Evolutionary conservation across 805 yeast species (phyloP).

Genomic region (Wickerhamomyces chambardii): DNA sequence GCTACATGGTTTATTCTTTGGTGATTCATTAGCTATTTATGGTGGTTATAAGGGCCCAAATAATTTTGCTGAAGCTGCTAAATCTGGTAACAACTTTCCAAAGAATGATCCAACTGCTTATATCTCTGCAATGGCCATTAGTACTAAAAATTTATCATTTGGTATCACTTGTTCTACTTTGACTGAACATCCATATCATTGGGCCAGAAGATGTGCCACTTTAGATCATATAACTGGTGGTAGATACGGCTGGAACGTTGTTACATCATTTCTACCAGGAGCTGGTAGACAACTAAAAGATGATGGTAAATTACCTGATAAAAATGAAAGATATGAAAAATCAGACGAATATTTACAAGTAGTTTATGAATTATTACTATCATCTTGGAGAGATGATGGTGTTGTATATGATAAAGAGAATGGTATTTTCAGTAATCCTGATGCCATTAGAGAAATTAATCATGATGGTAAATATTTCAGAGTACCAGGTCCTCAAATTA

Average conservation of each 20-base stretch:
- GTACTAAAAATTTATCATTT: conserved; percentile 26
- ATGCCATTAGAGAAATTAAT: conserved; percentile 25
- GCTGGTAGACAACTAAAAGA: conserved; percentile 30
- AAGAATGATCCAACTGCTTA: conserved; percentile 23
- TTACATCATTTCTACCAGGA: conserved; percentile 30
- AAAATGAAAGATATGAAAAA: conserved; percentile 27
- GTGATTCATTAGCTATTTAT: conserved; percentile 27
- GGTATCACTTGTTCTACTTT: conserved; percentile 32
- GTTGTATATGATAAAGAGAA: conserved; percentile 11
- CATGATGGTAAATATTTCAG: conserved; percentile 27
- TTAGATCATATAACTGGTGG: conserved; percentile 32
- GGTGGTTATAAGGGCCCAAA: conserved; percentile 28
- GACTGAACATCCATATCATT: conserved; percentile 30
- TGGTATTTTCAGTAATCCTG: conserved; percentile 26
- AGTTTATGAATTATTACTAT: conserved; percentile 25
- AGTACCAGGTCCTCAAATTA: conserved; percentile 30
- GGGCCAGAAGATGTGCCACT: conserved; percentile 30
- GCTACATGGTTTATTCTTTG: conserved; percentile 24
- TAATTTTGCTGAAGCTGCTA: conserved; percentile 22
- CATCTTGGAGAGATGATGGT: conserved; percentile 32
- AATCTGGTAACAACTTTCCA: conserved; percentile 17
- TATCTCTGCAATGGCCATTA: conserved; percentile 26
- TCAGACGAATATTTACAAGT: conserved; percentile 32
- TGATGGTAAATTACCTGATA: conserved; percentile 24
- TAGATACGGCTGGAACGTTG: conserved; percentile 35